A percentile compares a stretch with the other conserved stretches of the same genome.
phyloP scores from a whole-genome alignment of 495 filamentous ascomycete genomes.

The Xylaria venustula region DNA sequence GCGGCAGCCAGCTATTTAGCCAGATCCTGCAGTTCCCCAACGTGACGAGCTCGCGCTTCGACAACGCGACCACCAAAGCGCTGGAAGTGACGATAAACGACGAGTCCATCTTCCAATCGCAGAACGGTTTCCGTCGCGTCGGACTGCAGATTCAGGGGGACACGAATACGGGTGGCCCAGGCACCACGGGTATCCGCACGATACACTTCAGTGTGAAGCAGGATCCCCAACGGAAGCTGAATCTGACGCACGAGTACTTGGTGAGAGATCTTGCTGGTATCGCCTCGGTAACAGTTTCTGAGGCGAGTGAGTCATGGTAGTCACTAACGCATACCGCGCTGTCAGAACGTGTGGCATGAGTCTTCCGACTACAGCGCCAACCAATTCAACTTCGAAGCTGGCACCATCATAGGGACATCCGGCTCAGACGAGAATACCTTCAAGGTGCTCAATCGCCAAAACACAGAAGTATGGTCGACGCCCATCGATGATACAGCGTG shows the following conservation, averaged over 20 bases:
- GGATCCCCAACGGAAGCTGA: constrained; percentile 46
- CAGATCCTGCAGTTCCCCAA: constrained; percentile 44
- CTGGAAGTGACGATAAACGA: constrained; percentile 52
- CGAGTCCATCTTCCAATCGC: constrained; percentile 52
- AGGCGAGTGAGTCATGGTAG: no score
- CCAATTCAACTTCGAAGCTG: constrained; percentile 56
- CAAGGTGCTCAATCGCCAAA: constrained; percentile 48
- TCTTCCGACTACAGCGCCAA: constrained; percentile 52
- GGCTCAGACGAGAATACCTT: constrained; percentile 41
- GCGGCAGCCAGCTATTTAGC: constrained; percentile 46
- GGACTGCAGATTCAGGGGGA: constrained; percentile 51
- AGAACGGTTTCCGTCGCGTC: constrained; percentile 56
- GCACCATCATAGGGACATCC: constrained; percentile 47
- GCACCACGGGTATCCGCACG: constrained; percentile 46
- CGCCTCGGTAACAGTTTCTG: no score
- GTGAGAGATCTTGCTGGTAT: no score
- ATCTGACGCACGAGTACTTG: constrained; percentile 56
- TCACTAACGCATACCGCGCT: not conserved
- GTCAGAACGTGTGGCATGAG: constrained; percentile 55
- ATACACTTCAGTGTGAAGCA: constrained; percentile 54
- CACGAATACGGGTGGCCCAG: constrained; percentile 48
- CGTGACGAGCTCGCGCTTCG: constrained; percentile 40
- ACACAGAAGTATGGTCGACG: constrained; percentile 48
- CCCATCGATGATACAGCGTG: constrained; percentile 41
- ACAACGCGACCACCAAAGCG: constrained; percentile 35